Conservation (phyloP, 768 basidiomycete genomes). For the Auriscalpium vulgare region DNA sequence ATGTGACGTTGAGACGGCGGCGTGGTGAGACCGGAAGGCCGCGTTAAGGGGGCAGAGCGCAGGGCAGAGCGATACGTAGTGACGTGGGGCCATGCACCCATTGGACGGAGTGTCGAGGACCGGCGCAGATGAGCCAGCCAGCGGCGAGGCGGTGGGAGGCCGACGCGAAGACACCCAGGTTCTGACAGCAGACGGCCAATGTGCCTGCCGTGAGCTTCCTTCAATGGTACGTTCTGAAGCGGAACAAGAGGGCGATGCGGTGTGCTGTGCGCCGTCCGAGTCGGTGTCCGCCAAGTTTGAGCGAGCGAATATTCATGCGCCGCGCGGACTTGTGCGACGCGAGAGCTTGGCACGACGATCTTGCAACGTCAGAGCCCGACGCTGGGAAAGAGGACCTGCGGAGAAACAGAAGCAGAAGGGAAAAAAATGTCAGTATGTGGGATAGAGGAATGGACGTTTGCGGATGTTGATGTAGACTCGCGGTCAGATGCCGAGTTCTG, state of each 20-base stretch:
- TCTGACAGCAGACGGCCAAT: not conserved
- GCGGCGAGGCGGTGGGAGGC: not conserved
- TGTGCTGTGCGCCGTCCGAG: too few relatives aligned
- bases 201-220: not conserved
- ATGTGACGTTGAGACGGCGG: not conserved
- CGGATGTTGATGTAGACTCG: constrained; percentile 12
- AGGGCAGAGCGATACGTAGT: constrained; percentile 7
- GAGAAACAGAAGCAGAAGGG: constrained; percentile 1
- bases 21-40: not conserved
- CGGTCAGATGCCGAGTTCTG: constrained; percentile 10
- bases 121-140: not conserved
- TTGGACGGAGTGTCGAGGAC: not conserved
- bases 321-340: not conserved
- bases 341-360: not conserved
- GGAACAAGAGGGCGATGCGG: too few relatives aligned
- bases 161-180: not conserved
- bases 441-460: constrained; percentile 5
- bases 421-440: not conserved
- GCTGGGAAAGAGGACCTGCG: not conserved
- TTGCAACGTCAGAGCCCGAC: not conserved
- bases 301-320: not conserved
- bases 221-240: not conserved
- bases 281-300: too few relatives aligned
- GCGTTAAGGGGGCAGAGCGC: not conserved
- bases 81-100: not conserved